Evolutionary conservation across 75 land plant genomes (phyloP), one percentile per base, ranked within the genome.

Genomic region (Sequoia sempervirens): DNA sequence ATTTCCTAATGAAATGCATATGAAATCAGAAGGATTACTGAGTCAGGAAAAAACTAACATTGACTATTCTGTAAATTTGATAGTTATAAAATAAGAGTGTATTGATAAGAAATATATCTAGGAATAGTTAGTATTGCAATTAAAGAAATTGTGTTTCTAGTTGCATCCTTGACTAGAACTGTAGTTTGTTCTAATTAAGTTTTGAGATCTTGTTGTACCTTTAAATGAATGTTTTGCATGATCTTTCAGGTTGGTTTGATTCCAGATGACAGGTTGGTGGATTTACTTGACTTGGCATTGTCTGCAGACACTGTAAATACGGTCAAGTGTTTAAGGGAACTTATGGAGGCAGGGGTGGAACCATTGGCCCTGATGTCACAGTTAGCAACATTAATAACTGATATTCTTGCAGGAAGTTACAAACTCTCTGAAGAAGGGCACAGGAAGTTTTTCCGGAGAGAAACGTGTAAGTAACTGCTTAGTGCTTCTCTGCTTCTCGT

Each of bases 341-440:
- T 98, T 47, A 93, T 94, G 90, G 93, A 93, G 80, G 82, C 94
- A 79, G 98, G 98, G 80, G 94, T 94, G 36, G 98, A 96, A 84
- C 99, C 99, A 34, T 80, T 94, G 45, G 93, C 94, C 75, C 89
- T 98, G 82, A 93, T 98, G 93, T 98, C 99, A 69, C 99, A 96
- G 74, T 88, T 98, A 79, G 99, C 96, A 20, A 91, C 94, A 9
- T 81, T 96, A 34, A 96, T 98, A 70, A 98, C 99, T 64, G 96
- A 94, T 85, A 94, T 96, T 56, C 94, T 98, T 79, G 99, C 95
- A 81, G 99, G 99, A 20, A 90, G 91, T 64, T 93, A 91, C 86
- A 84, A 86, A 30, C 87, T 93, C 78, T 87, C 84, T 5, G 87
- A 84, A 82, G 93, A 89, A 54, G 90, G 88, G 58, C 85, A 87